Evolutionary conservation across 176 grass and related monocot genomes (phyloP), one percentile per base, ranked within the genome.

Genomic region (Sorghum bicolor): DNA sequence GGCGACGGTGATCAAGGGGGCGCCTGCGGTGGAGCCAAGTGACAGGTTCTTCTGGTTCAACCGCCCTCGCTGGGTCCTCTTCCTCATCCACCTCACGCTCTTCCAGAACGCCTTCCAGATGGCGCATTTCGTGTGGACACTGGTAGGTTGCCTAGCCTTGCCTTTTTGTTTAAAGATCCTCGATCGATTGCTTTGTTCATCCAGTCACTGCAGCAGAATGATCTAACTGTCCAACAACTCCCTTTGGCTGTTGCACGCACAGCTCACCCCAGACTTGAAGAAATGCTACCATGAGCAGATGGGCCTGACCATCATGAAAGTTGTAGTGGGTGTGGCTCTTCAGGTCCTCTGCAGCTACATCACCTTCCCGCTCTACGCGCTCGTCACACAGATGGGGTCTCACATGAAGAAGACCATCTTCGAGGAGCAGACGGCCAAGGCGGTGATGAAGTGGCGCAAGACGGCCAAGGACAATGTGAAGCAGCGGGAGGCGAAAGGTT

Each of bases 31-130:
- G 20, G 89, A 91, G 85, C 88, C 91, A 22, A 95, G 63, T 61
- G 86, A 98, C 85, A 94, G 87, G 22, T 91, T 86, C 58, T 98
- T 98, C 64, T 98, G 96, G 96, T 98, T 98, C 68, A 89, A 80
- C 63, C 82, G 74, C 3, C 96, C 93, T 57, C 79, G 76, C 1
- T 95, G 93, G 91, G 86, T 98, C 81, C 87, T 98, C 33, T 98
- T 93, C 62, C 74, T 95, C 40, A 95, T 98, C 76, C 96, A 98
- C 60, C 32, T 98, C 5, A 93, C 87, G 20, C 70, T 98, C 1
- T 98, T 95, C 61, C 90, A 98, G 93, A 98, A 95, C 34, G 96
- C 96, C 36, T 98, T 95, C 67, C 96, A 95, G 77, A 92, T 95
- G 85, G 80, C 96, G 28, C 90, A 98, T 74, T 98, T 93, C 70